These are phyloP conservation scores for Alternaria metachromatica DNA, from an alignment of 2,329 filamentous ascomycete genomes.

Conservation along the genomic window DNA sequence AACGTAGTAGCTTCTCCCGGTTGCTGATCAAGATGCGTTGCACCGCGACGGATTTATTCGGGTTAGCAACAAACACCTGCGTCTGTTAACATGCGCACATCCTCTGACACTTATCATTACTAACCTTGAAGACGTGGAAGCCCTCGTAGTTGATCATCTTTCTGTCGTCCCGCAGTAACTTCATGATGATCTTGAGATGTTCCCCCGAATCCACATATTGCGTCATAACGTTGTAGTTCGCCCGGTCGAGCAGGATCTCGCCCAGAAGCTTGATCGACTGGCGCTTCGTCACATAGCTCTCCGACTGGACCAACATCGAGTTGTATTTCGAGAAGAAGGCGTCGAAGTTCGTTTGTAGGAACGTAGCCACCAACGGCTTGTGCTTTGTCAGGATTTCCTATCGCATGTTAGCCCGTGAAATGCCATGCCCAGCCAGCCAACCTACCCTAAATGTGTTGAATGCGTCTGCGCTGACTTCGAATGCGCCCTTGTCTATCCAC, in stretches of 20 bases:
- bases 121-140: slow-evolving; percentile 95
- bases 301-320: slow-evolving; percentile 82
- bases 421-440: background rate
- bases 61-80: slow-evolving; percentile 94
- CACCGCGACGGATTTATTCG: slow-evolving; percentile 95
- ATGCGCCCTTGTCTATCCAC: slow-evolving; percentile 96
- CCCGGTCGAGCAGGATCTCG: slow-evolving; percentile 90
- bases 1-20: slow-evolving; percentile 85
- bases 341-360: slow-evolving; percentile 88
- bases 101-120: background rate
- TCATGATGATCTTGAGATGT: slow-evolving; percentile 98
- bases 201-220: slow-evolving; percentile 94
- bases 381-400: slow-evolving; percentile 94
- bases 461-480: slow-evolving; percentile 95
- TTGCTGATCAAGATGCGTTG: slow-evolving; percentile 97
- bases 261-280: slow-evolving; percentile 98
- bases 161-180: slow-evolving; percentile 88
- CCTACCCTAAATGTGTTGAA: slow-evolving; percentile 93
- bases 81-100: slow-evolving; percentile 14
- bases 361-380: slow-evolving; percentile 87
- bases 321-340: slow-evolving; percentile 94
- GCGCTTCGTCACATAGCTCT: slow-evolving; percentile 96
- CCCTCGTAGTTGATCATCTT: slow-evolving; percentile 99
- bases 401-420: slow-evolving; percentile 19
- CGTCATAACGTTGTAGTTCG: slow-evolving; percentile 98